These are phyloP conservation scores for Corymbia calophylla DNA, from an alignment of 441 rosid species.

Conservation along the genomic window DNA sequence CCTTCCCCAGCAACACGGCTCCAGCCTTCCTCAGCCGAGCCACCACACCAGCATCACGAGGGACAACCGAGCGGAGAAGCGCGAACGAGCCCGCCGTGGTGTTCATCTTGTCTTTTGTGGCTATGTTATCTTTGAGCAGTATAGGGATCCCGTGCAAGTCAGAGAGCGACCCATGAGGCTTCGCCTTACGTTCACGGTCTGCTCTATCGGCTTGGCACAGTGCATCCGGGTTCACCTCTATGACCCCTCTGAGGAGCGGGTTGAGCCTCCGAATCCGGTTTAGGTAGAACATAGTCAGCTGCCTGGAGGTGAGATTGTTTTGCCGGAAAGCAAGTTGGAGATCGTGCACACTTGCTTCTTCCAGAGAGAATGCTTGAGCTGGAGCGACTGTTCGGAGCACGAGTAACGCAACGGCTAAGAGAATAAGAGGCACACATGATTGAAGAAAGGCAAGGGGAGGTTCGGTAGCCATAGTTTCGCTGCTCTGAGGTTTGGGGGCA, in stretches of 20 bases:
- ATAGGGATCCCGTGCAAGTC: slow-evolving; percentile 57
- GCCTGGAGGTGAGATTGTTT: slow-evolving; percentile 50
- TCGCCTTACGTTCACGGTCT: slow-evolving; percentile 31
- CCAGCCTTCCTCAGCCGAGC: slow-evolving; percentile 44
- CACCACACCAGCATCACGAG: slow-evolving; percentile 60
- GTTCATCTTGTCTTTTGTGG: slow-evolving; percentile 56
- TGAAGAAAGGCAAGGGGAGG: background rate
- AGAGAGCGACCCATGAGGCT: background rate
- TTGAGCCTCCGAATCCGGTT: slow-evolving; percentile 42
- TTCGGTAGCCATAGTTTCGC: background rate
- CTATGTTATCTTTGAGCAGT: slow-evolving; percentile 59
- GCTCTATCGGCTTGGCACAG: slow-evolving; percentile 47
- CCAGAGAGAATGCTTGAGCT: slow-evolving; percentile 13
- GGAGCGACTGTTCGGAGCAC: background rate
- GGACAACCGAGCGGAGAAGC: slow-evolving; percentile 47
- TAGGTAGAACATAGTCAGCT: slow-evolving; percentile 50
- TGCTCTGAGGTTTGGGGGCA: background rate
- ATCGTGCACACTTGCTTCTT: slow-evolving; percentile 45
- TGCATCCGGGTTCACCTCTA: slow-evolving; percentile 73
- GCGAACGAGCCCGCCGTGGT: slow-evolving; percentile 70
- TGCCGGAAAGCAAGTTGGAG: slow-evolving; percentile 39
- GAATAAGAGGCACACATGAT: background rate
- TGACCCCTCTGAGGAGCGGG: slow-evolving; percentile 41
- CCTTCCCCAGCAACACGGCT: slow-evolving; percentile 70
- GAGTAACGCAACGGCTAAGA: background rate